Evolutionary conservation across 1,284 basidiomycete species (phyloP).

Genomic region (Polyporus tsugae): DNA sequence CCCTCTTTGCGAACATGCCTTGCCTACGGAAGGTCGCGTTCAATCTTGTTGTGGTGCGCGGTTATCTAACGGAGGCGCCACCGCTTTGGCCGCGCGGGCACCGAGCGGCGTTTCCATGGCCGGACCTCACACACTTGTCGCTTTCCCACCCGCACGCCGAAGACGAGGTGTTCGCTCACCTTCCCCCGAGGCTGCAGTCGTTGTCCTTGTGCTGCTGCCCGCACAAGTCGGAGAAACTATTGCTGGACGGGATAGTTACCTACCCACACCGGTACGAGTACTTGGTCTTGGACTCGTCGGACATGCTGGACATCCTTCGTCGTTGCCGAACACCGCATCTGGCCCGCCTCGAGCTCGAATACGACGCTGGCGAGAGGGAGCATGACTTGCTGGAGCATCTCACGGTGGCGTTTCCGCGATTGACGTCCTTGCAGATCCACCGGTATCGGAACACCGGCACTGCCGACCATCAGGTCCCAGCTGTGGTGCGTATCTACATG

Average conservation of each 20-base stretch:
- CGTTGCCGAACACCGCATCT: neutral
- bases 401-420: neutral
- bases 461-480: neutral
- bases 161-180: neutral
- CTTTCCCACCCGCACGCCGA: neutral
- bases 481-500: neutral
- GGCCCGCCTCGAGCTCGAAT: neutral
- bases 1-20: slow-evolving; percentile 7
- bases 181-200: neutral
- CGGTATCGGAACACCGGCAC: neutral
- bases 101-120: neutral
- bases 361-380: neutral
- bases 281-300: slow-evolving; percentile 6
- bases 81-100: neutral
- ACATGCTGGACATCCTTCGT: neutral
- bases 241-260: neutral
- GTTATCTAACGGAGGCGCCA: neutral
- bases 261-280: neutral
- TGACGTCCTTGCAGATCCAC: slow-evolving; percentile 1
- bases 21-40: slow-evolving; percentile 2
- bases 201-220: neutral
- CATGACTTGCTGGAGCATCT: neutral
- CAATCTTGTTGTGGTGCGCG: neutral
- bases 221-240: slow-evolving; percentile 1
- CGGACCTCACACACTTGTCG: slow-evolving; percentile 4